Base-by-base conservation (phyloP, 305 asterid genomes). In the Rubia peregrina region DNA sequence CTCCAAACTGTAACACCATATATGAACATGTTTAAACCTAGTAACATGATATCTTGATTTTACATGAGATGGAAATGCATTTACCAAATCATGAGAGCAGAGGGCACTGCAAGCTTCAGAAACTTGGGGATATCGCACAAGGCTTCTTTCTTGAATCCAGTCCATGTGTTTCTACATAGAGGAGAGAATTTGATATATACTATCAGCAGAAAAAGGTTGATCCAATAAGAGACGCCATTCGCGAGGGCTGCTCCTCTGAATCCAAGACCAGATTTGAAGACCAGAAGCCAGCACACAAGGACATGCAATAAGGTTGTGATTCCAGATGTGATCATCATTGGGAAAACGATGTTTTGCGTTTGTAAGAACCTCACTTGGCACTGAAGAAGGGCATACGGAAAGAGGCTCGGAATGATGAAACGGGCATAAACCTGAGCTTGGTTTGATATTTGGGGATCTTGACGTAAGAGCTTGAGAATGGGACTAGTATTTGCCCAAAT, bases 21-120 rank as follows among this genome's bases (percentile, higher is more conserved):
- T 3, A 70, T 46, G 60, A 24, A 70, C 13, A 49, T 17, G 22
- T 8, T 38, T 57, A 36, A 33, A 71, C 36, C 51, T 30, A 33
- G 89, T 77, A 69, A 7, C 43, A 49, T 16, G 61, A 11, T 10
- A 10, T 36, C 14, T 24, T 49, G 49, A 38, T 65, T 30, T 73
- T 44, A 44, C 8, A 17, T 14, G 38, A 21, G 38, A 41, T 38
- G 9, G 24, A 4, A 19, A 16, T 65, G 22, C 7, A 24, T 6
- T 70, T 74, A 86, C 96, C 97, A 89, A 49, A 89, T 85, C 97
- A 91, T 91, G 71, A 91, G 61, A 38, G 97, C 91, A 0, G 97
- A 91, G 75, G 97, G 97, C 72, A 91, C 70, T 3, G 89, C 97
- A 60, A 91, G 95, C 71, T 78, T 80, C 40, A 91, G 22, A 68